These are phyloP conservation scores for Panicum virgatum DNA, from an alignment of 202 grass and related monocot genomes.

Conservation along the genomic window DNA sequence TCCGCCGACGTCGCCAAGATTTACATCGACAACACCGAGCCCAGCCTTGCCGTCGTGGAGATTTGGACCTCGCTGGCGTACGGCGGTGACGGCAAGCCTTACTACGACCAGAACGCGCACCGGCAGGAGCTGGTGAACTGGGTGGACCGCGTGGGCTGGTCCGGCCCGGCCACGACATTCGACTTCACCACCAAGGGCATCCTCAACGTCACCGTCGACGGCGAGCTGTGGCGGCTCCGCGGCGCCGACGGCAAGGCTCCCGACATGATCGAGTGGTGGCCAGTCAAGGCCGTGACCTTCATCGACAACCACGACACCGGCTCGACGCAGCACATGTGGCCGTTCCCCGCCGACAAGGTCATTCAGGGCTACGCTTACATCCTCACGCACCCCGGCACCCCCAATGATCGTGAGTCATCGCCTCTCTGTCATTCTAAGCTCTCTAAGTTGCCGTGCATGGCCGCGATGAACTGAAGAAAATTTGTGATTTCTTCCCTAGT, in stretches of 20 bases:
- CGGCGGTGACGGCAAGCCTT: constrained; percentile 57
- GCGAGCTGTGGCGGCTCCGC: constrained; percentile 65
- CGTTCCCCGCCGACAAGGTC: constrained; percentile 76
- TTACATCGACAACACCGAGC: constrained; percentile 55
- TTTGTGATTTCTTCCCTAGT: background rate
- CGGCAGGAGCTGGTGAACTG: constrained; percentile 83
- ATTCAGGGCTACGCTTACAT: constrained; percentile 95
- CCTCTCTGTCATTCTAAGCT: background rate
- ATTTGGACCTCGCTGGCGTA: constrained; percentile 67
- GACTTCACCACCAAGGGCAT: constrained; percentile 94
- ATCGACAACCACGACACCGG: constrained; percentile 87
- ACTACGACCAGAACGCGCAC: constrained; percentile 54
- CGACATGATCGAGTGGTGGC: constrained; percentile 67
- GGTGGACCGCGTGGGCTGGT: constrained; percentile 45
- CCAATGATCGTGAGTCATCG: constrained; percentile 71
- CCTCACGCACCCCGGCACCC: constrained; percentile 76
- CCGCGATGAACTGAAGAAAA: background rate
- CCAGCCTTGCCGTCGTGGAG: constrained; percentile 68
- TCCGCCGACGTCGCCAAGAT: constrained; percentile 60
- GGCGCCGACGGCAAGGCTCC: constrained; percentile 61
- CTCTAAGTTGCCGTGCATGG: too few relatives aligned
- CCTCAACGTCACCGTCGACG: constrained; percentile 74
- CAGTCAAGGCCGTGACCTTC: constrained; percentile 87
- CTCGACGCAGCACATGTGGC: constrained; percentile 82
- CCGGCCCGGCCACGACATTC: constrained; percentile 49